Conservation (phyloP, 331 rosid species). For the Saraca asoca region DNA sequence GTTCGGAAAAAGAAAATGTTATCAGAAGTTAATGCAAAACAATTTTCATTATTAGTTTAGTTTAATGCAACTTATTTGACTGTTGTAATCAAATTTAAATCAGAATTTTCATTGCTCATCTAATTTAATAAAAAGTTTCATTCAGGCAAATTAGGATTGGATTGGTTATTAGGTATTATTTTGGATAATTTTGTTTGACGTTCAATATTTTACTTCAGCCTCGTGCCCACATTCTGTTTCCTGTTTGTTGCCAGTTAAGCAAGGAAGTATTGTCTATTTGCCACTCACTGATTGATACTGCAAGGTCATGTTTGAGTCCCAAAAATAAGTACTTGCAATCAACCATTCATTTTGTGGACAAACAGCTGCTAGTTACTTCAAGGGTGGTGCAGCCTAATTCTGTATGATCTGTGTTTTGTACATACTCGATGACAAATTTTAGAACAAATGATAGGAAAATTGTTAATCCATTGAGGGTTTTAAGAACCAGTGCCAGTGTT, state of each 20-base stretch:
- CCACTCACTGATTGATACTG: conserved; percentile 66
- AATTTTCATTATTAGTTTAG: background rate
- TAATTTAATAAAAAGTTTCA: background rate
- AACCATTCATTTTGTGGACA: conserved; percentile 56
- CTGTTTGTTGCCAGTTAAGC: conserved; percentile 51
- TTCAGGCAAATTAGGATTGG: background rate
- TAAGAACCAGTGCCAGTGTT: no score
- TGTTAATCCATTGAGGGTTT: no score
- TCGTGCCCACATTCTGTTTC: conserved; percentile 8
- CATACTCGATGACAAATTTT: no score
- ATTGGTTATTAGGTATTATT: background rate
- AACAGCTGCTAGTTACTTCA: conserved; percentile 30
- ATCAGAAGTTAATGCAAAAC: conserved; percentile 5
- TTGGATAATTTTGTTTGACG: background rate
- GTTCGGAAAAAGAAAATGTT: background rate
- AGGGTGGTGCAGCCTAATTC: conserved; percentile 21
- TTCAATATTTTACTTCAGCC: conserved; percentile 1
- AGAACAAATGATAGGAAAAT: no score
- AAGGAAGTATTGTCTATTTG: conserved; percentile 57
- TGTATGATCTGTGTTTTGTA: no score
- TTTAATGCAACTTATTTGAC: background rate
- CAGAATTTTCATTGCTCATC: background rate
- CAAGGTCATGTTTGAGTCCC: conserved; percentile 61
- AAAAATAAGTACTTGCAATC: conserved; percentile 59
- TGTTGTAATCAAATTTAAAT: conserved; percentile 2